A percentile compares a stretch with the other conserved stretches of the same genome.
Conservation (phyloP, 148 eudicot species). For the Limonium bicolor region DNA sequence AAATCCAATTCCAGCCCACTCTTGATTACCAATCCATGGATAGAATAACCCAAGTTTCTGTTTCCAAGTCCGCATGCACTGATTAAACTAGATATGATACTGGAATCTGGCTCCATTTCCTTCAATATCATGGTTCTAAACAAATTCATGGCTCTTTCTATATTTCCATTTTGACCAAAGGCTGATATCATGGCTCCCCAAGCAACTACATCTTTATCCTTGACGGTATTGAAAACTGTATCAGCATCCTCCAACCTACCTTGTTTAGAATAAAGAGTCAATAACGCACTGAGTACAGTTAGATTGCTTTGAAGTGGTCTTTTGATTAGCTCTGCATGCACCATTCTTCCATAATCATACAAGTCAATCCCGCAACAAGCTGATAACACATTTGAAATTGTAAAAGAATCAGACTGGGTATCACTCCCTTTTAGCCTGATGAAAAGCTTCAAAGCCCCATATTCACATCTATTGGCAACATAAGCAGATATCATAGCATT, state of each 20-base stretch:
- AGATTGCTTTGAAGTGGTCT: constrained; percentile 22
- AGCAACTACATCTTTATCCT: constrained; percentile 26
- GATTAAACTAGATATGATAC: constrained; percentile 14
- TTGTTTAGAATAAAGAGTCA: constrained; percentile 26
- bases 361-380: constrained; percentile 19
- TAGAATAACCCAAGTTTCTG: constrained; percentile 4
- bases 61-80: constrained; percentile 16
- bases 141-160: constrained; percentile 15
- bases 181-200: constrained; percentile 37
- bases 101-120: constrained; percentile 22
- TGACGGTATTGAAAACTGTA: constrained; percentile 13
- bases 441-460: constrained; percentile 20
- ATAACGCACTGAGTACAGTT: constrained; percentile 20
- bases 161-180: constrained; percentile 18
- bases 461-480: constrained; percentile 12
- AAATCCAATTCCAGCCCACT: constrained; percentile 19
- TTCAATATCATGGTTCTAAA: constrained; percentile 16
- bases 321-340: constrained; percentile 31
- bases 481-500: constrained; percentile 38
- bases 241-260: constrained; percentile 17
- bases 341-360: constrained; percentile 14
- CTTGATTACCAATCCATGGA: constrained; percentile 24
- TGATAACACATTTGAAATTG: constrained; percentile 20
- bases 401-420: constrained; percentile 20
- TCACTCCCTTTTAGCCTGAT: constrained; percentile 12